A percentile compares a stretch with the other conserved stretches of the same genome.
phyloP scores from a whole-genome alignment of 805 yeast genomes.

The Sugiyamaella mastotermitis region DNA sequence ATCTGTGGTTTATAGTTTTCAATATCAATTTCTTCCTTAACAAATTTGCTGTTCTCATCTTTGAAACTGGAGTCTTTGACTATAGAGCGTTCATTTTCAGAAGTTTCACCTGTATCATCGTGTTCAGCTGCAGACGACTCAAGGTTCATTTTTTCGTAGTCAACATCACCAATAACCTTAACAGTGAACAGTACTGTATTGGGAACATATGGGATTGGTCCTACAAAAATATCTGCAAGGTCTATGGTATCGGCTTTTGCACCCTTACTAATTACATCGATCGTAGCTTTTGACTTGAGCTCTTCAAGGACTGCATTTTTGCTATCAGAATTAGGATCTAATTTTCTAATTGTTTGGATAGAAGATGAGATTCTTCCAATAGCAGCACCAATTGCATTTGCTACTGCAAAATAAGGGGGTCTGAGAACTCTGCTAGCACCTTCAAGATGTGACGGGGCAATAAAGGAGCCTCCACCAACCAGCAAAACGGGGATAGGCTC shows the following conservation, averaged over 20 bases:
- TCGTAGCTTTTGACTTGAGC: slow-evolving; percentile 17
- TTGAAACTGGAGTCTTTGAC: slow-evolving; percentile 1
- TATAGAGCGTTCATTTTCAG: slow-evolving; percentile 1
- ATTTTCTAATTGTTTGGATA: slow-evolving; percentile 20
- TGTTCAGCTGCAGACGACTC: slow-evolving; percentile 2
- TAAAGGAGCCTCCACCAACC: slow-evolving; percentile 48
- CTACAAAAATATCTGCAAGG: slow-evolving; percentile 27
- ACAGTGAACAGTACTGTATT: slow-evolving; percentile 17
- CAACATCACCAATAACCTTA: slow-evolving; percentile 38
- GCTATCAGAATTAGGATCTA: slow-evolving; percentile 12
- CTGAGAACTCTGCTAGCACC: slow-evolving; percentile 39
- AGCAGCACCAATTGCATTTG: slow-evolving; percentile 48
- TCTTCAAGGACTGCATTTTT: slow-evolving; percentile 21
- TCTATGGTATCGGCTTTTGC: slow-evolving; percentile 24
- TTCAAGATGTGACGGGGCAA: slow-evolving; percentile 33
- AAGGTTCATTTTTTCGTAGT: slow-evolving; percentile 31
- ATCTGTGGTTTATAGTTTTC: too few relatives aligned
- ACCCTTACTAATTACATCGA: slow-evolving; percentile 25
- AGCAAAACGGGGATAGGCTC: slow-evolving; percentile 38
- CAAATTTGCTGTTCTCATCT: too few relatives aligned
- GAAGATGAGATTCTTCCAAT: slow-evolving; percentile 38
- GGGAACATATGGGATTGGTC: slow-evolving; percentile 31
- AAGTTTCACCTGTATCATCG: slow-evolving; percentile 14
- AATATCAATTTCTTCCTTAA: too few relatives aligned
- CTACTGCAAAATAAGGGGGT: slow-evolving; percentile 39